Evolutionary conservation across 2,329 filamentous ascomycete species (phyloP).

Genomic region (Lomentospora prolificans): DNA sequence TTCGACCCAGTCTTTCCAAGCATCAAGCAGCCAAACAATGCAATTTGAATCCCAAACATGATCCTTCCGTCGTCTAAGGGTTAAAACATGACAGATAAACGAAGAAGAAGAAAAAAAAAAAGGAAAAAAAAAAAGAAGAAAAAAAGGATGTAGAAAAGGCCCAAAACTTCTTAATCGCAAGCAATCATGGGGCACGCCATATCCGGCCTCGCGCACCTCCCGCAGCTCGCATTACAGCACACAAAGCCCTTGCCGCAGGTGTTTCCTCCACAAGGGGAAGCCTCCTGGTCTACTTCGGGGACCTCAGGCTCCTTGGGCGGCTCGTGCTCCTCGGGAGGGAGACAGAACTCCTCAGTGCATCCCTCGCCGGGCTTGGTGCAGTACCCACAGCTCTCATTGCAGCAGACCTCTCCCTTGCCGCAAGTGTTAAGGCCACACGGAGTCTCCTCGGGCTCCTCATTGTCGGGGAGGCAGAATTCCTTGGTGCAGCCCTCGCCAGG

Average conservation of each 20-base stretch:
- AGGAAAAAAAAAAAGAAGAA: not conserved
- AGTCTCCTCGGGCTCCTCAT: not conserved
- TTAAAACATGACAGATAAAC: not conserved
- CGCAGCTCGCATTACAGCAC: conserved; percentile 4
- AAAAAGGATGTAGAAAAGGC: not conserved
- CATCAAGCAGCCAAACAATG: not conserved
- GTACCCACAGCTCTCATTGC: not conserved
- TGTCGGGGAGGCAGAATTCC: not conserved
- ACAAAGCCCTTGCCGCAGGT: not conserved
- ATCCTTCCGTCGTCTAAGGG: not conserved
- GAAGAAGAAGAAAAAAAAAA: not conserved
- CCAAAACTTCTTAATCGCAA: not conserved
- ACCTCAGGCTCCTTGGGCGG: conserved; percentile 22
- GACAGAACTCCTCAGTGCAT: conserved; percentile 4
- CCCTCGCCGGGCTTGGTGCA: not conserved
- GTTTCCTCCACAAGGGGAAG: not conserved
- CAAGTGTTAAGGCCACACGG: not conserved
- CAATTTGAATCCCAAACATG: not conserved
- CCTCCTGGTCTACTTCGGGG: not conserved
- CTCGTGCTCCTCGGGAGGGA: not conserved
- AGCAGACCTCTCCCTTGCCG: not conserved
- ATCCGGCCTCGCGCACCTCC: not conserved
- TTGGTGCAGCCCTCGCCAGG: conserved; percentile 4
- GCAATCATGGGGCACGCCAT: conserved; percentile 3
- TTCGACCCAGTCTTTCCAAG: not conserved